Base-by-base conservation (phyloP, 2,329 filamentous ascomycete genomes). In the Pseudogymnoascus sp. region DNA sequence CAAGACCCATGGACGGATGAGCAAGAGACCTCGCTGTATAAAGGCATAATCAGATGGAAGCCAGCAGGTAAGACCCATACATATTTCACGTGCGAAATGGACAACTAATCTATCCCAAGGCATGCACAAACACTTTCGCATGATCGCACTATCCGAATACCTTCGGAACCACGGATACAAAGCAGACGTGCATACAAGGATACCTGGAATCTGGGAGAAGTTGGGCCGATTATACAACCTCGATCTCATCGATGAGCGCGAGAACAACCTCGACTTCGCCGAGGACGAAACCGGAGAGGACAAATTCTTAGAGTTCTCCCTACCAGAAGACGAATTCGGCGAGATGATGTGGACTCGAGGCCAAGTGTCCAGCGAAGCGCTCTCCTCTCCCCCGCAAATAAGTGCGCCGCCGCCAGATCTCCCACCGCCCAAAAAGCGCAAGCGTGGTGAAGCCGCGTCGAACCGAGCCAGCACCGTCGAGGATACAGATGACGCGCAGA, bases 71-170 rank as follows among this genome's bases (percentile, higher is more conserved):
- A 68, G 76, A 29, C 19, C 16, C n/a, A 2, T 31, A 14, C n/a
- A 1, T 2, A n/a, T 56, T 56, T 21, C 50, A 56, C 50, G 11
- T 21, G 50, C 33, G 14, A 61, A n/a, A 59, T 24, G 6, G 40
- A 60, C 37, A 44, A n/a, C 42, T 56, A 33, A 33, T 5, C 19
- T 3, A 3, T 35, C 29, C 33, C 50, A 67, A 90, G 90, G 92
- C 65, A 90, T 96, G 82, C 92, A 96, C 78, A 96, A 93, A 74
- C 91, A 96, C 75, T 96, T 96, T 73, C 88, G 91, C 65, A 93
- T 97, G 82, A 86, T 96, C 67, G 87, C 91, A 7, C 91, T 97
- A 64, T 88, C 88, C 50, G 87, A 93, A 69, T 85, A 91, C 69
- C 78, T 96, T 65, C 86, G 88, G 68, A 91, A 89, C 69, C 89